phyloP scores from a whole-genome alignment of 805 yeast genomes.

The Ogataea parapolymorpha region DNA sequence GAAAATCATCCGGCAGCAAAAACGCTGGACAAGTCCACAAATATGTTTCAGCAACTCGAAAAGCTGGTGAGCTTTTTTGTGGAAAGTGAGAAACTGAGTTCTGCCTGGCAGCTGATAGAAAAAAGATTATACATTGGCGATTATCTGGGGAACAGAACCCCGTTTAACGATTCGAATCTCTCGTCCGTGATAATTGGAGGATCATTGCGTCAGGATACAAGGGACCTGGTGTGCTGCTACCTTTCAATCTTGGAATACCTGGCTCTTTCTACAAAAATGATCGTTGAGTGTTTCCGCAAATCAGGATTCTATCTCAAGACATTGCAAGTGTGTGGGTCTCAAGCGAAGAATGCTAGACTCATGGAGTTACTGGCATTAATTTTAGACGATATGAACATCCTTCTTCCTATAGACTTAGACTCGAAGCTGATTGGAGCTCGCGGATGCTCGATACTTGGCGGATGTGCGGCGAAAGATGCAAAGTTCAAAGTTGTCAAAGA shows the following conservation, averaged over 20 bases:
- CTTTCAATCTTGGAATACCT: slow-evolving; percentile 47
- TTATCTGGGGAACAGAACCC: slow-evolving; percentile 56
- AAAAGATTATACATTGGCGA: slow-evolving; percentile 51
- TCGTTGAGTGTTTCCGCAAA: slow-evolving; percentile 31
- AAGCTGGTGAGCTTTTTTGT: slow-evolving; percentile 23
- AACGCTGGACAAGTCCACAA: slow-evolving; percentile 5
- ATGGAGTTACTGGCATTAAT: slow-evolving; percentile 31
- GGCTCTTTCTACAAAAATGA: slow-evolving; percentile 46
- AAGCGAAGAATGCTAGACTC: slow-evolving; percentile 45
- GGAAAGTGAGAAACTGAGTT: slow-evolving; percentile 11
- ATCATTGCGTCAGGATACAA: slow-evolving; percentile 32
- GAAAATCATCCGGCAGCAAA: slow-evolving; percentile 34
- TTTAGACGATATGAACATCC: slow-evolving; percentile 15
- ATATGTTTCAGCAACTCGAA: slow-evolving; percentile 16
- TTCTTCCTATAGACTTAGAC: slow-evolving; percentile 5
- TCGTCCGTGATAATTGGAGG: slow-evolving; percentile 51
- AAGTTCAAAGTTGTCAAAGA: background rate
- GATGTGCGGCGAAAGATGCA: background rate
- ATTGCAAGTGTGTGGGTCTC: slow-evolving; percentile 51
- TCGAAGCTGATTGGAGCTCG: slow-evolving; percentile 16
- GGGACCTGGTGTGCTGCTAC: slow-evolving; percentile 40
- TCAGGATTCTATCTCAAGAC: slow-evolving; percentile 26
- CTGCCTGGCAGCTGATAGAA: slow-evolving; percentile 14
- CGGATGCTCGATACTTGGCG: slow-evolving; percentile 15
- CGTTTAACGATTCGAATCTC: slow-evolving; percentile 48